phyloP scores from a whole-genome alignment of 768 basidiomycete species.

The Termitomyces titanicus region DNA sequence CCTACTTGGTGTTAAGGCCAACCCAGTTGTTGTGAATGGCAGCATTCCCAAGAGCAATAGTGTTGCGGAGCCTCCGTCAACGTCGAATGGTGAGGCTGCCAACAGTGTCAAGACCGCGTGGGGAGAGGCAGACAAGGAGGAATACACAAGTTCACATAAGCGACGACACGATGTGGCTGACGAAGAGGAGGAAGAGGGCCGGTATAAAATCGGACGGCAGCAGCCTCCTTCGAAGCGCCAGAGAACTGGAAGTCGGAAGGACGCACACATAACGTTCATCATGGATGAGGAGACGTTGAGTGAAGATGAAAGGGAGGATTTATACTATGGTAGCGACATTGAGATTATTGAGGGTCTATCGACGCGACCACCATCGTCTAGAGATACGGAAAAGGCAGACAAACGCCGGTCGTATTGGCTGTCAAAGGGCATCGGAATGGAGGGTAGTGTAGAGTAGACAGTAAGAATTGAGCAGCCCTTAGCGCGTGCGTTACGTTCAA shows the following conservation, averaged over 20 bases:
- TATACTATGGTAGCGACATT: slow-evolving; percentile 1
- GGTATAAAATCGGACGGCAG: slow-evolving; percentile 40
- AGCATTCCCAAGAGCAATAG: neutral
- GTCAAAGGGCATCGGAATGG: slow-evolving; percentile 43
- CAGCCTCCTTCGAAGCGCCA: slow-evolving; percentile 46
- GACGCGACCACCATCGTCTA: neutral
- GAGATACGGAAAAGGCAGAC: neutral
- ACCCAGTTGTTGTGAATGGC: neutral
- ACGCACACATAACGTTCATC: slow-evolving; percentile 35
- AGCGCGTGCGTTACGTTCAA: too few species aligned
- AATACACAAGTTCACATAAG: slow-evolving; percentile 10
- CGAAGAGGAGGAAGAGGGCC: slow-evolving; percentile 51
- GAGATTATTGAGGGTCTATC: neutral
- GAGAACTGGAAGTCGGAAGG: slow-evolving; percentile 35
- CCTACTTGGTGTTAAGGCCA: slow-evolving; percentile 43
- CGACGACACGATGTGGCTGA: slow-evolving; percentile 13
- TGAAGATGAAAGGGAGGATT: slow-evolving; percentile 21
- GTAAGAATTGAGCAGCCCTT: too few species aligned
- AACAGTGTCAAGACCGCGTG: neutral
- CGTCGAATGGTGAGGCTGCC: neutral
- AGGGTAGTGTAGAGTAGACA: slow-evolving; percentile 16
- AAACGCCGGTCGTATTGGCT: slow-evolving; percentile 55
- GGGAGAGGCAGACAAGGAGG: slow-evolving; percentile 22
- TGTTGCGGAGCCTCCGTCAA: neutral
- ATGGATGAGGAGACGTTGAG: slow-evolving; percentile 34